Percentiles rank a stretch among this genome's conserved stretches.
phyloP scores from a whole-genome alignment of 345 rosid species.

The Cardiospermum halicacabum region DNA sequence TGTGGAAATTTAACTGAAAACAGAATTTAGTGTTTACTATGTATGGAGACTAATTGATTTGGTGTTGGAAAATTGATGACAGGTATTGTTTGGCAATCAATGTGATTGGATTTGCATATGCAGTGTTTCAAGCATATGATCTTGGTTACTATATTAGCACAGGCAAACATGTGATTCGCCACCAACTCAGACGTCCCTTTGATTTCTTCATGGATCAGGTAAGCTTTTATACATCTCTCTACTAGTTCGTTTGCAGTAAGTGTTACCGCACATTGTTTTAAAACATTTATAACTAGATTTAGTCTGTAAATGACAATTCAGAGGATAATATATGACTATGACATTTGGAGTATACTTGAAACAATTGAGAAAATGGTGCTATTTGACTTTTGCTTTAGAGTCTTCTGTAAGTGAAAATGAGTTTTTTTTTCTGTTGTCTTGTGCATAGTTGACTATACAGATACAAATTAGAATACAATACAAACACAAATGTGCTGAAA shows the following conservation, averaged over 20 bases:
- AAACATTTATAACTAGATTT: background rate
- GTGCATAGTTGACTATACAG: too few species aligned
- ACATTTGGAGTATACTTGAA: background rate
- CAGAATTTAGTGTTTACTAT: background rate
- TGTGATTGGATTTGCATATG: slow-evolving; percentile 67
- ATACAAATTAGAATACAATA: too few species aligned
- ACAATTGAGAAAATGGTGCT: background rate
- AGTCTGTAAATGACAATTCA: background rate
- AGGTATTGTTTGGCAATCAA: slow-evolving; percentile 88
- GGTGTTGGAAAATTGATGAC: slow-evolving; percentile 16
- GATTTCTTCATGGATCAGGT: slow-evolving; percentile 93
- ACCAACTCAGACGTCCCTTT: slow-evolving; percentile 45
- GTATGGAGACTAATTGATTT: slow-evolving; percentile 2
- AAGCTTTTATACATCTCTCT: slow-evolving; percentile 19
- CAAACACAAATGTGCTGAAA: slow-evolving; percentile 4
- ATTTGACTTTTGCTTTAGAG: too few species aligned
- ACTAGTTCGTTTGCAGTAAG: too few species aligned
- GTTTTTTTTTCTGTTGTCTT: too few species aligned
- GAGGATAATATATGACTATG: background rate
- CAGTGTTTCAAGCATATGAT: slow-evolving; percentile 69
- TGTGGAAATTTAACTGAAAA: background rate
- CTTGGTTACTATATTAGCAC: slow-evolving; percentile 48
- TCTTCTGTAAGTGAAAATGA: too few species aligned
- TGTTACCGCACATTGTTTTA: background rate
- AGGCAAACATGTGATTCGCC: slow-evolving; percentile 44